phyloP scores from a whole-genome alignment of 23 red algal genomes.

The Gracilaria caudata region DNA sequence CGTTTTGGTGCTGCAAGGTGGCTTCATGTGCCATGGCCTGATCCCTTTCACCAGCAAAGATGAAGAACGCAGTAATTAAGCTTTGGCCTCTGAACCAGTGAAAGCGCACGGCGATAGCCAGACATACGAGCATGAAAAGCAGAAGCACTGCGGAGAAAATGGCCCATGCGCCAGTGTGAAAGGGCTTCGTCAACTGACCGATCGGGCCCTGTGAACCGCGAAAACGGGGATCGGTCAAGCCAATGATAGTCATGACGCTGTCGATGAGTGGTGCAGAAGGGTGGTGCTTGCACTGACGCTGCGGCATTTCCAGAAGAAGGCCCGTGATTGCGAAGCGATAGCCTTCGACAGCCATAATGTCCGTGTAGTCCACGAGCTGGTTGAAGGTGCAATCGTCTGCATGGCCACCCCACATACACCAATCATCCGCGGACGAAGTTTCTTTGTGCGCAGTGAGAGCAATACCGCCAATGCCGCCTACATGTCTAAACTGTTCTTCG shows the following conservation, averaged over 20 bases:
- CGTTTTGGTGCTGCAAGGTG: background rate
- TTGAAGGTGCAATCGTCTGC: conserved; percentile 40
- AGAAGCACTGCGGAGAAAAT: conserved; percentile 43
- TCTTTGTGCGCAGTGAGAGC: background rate
- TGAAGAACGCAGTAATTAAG: conserved; percentile 50
- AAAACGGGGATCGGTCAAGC: background rate
- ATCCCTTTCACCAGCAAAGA: conserved; percentile 51
- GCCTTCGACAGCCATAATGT: background rate
- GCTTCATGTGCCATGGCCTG: conserved; percentile 40
- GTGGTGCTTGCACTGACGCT: conserved; percentile 29
- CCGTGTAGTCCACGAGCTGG: conserved; percentile 32
- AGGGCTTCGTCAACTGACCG: conserved; percentile 30
- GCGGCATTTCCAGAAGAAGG: conserved; percentile 30
- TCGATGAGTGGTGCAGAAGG: conserved; percentile 25
- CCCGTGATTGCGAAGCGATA: conserved; percentile 47
- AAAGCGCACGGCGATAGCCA: conserved; percentile 50
- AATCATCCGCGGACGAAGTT: conserved; percentile 31
- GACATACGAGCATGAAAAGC: conserved; percentile 32
- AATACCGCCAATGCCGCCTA: conserved; percentile 32
- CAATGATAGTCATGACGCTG: conserved; percentile 37
- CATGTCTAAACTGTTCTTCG: background rate
- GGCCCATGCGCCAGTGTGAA: conserved; percentile 33
- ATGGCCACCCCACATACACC: conserved; percentile 54
- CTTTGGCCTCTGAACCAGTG: conserved; percentile 29
- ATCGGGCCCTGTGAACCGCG: conserved; percentile 16